Percentiles rank a stretch among this genome's conserved stretches.
phyloP scores from a whole-genome alignment of 805 yeast genomes.

The Hanseniaspora opuntiae region DNA sequence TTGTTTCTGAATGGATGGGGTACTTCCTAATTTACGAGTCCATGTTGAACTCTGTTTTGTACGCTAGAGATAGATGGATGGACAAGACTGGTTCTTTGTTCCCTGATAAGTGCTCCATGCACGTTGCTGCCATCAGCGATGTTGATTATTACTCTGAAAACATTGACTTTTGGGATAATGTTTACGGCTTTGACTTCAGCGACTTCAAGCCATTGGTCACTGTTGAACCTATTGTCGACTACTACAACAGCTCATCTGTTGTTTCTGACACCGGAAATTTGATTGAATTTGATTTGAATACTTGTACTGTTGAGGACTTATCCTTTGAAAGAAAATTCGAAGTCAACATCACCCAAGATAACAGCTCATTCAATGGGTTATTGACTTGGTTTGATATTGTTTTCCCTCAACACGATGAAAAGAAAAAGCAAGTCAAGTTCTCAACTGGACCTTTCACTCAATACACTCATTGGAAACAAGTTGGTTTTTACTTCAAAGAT shows the following conservation, averaged over 20 bases:
- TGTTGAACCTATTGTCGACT: constrained; percentile 90
- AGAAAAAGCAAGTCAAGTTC: constrained; percentile 51
- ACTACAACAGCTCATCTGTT: constrained; percentile 68
- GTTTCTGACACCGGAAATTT: constrained; percentile 60
- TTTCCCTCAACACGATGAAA: constrained; percentile 45
- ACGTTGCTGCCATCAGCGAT: constrained; percentile 86
- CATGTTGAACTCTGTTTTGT: constrained; percentile 90
- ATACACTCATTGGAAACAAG: constrained; percentile 98
- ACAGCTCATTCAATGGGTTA: constrained; percentile 56
- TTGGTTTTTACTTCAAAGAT: constrained; percentile 78
- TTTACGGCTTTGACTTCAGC: constrained; percentile 89
- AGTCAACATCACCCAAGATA: constrained; percentile 61
- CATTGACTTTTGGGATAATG: constrained; percentile 88
- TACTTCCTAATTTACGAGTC: constrained; percentile 90
- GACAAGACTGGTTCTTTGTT: constrained; percentile 69
- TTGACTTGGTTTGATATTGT: constrained; percentile 91
- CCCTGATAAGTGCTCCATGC: constrained; percentile 87
- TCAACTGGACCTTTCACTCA: constrained; percentile 89
- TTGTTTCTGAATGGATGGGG: constrained; percentile 99
- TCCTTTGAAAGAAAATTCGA: constrained; percentile 61
- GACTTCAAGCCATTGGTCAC: constrained; percentile 79
- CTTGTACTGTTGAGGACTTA: constrained; percentile 69
- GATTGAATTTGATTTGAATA: constrained; percentile 77
- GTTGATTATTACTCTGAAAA: constrained; percentile 83
- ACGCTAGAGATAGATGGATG: constrained; percentile 83